These are phyloP conservation scores for Ascochyta rabiei DNA, from an alignment of 2,329 filamentous ascomycete species.

Conservation along the genomic window DNA sequence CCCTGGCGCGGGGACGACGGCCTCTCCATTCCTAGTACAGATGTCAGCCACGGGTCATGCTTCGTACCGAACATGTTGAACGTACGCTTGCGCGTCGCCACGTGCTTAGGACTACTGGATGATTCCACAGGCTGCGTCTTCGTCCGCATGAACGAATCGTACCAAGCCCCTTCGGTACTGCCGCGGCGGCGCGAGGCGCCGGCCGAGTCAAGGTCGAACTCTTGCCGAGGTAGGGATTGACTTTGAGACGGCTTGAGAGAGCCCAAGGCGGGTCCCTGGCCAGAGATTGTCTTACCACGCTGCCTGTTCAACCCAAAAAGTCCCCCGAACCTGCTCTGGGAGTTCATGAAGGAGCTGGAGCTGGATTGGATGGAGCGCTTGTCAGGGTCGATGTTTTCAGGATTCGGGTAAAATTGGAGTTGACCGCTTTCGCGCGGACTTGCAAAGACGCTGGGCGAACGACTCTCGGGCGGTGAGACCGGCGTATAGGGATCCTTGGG, in stretches of 20 bases:
- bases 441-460: conserved; percentile 54
- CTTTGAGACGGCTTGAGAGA: conserved; percentile 74
- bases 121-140: conserved; percentile 43
- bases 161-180: conserved; percentile 59
- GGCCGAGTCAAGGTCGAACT: conserved; percentile 55
- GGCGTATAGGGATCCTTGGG: conserved; percentile 51
- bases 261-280: conserved; percentile 69
- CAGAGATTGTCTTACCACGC: conserved; percentile 65
- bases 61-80: conserved; percentile 61
- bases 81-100: conserved; percentile 52
- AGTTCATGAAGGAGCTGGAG: conserved; percentile 57
- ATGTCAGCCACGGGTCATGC: conserved; percentile 58
- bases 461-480: conserved; percentile 48
- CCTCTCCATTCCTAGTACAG: conserved; percentile 44
- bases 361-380: conserved; percentile 54
- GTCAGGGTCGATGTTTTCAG: conserved; percentile 53
- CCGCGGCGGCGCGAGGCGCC: conserved; percentile 61
- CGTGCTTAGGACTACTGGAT: conserved; percentile 45
- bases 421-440: conserved; percentile 56
- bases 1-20: conserved; percentile 65
- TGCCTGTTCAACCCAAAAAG: conserved; percentile 67
- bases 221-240: conserved; percentile 74
- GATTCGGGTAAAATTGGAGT: conserved; percentile 47
- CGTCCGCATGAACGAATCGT: conserved; percentile 58
- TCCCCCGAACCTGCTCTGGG: conserved; percentile 61